Percentiles rank a stretch among this genome's conserved stretches.
Evolutionary conservation across 768 basidiomycete species (phyloP).

Genomic region (Suillus bovinus): DNA sequence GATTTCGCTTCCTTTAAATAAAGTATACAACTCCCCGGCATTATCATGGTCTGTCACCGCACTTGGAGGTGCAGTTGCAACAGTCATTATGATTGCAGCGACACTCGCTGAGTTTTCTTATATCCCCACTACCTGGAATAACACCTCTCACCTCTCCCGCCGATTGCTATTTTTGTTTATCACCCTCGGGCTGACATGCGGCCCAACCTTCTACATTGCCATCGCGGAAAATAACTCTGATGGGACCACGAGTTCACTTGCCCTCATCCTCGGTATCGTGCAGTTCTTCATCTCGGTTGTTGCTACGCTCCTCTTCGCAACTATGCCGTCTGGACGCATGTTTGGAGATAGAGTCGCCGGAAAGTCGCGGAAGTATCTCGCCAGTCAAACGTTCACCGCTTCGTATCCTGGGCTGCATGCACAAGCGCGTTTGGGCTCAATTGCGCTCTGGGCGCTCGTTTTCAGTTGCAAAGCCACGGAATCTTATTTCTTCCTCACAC

Average conservation of each 20-base stretch:
- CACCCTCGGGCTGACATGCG: conserved; percentile 88
- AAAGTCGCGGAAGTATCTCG: conserved; percentile 95
- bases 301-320: conserved; percentile 83
- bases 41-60: conserved; percentile 94
- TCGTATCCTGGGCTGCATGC: conserved; percentile 76
- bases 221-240: conserved; percentile 67
- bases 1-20: conserved; percentile 30
- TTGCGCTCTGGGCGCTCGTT: conserved; percentile 85
- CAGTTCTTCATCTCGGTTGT: conserved; percentile 93
- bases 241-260: conserved; percentile 63
- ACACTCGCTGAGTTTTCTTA: conserved; percentile 96
- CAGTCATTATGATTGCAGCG: conserved; percentile 92
- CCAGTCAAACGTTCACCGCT: conserved; percentile 97
- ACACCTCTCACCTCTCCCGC: conserved; percentile 93
- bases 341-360: conserved; percentile 97
- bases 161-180: conserved; percentile 87
- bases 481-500: conserved; percentile 97
- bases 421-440: conserved; percentile 72
- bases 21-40: conserved; percentile 62
- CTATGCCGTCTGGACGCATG: conserved; percentile 96
- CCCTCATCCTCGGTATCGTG: conserved; percentile 92
- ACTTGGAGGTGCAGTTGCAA: conserved; percentile 94
- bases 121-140: conserved; percentile 99
- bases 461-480: conserved; percentile 97
- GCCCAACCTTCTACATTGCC: conserved; percentile 93